A percentile compares a stretch with the other conserved stretches of the same genome.
These are phyloP conservation scores for Dictyostelium gargantuum DNA, from an alignment of 208 protist species.

Conservation along the genomic window DNA sequence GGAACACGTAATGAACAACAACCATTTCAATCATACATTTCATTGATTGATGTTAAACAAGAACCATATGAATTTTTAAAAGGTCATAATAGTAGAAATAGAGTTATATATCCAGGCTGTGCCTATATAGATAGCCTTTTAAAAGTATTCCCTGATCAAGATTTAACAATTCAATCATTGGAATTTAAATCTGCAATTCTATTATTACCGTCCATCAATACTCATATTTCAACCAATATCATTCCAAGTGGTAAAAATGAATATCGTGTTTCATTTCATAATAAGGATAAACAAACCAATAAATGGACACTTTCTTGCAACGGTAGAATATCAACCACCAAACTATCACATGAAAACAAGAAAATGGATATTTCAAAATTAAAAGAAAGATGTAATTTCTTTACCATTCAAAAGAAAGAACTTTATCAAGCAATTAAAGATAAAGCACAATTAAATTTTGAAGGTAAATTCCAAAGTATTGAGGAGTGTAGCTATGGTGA, in stretches of 20 bases:
- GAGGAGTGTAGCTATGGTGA: neutral
- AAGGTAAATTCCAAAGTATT: neutral
- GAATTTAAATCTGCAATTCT: conserved; percentile 38
- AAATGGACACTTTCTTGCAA: neutral
- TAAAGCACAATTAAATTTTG: neutral
- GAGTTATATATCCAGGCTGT: neutral
- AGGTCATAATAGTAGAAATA: neutral
- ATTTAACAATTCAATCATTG: neutral
- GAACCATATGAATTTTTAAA: neutral
- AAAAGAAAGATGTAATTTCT: neutral
- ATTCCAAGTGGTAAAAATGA: neutral
- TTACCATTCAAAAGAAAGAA: neutral
- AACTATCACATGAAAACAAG: neutral
- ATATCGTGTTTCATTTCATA: neutral
- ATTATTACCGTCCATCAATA: neutral
- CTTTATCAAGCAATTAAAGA: conserved; percentile 14
- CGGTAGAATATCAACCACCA: neutral
- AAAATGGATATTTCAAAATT: neutral
- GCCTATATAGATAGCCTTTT: conserved; percentile 20
- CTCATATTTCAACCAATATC: neutral
- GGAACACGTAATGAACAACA: neutral
- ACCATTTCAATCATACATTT: neutral
- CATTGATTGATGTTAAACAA: neutral
- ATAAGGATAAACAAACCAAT: neutral
- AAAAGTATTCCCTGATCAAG: neutral